These are phyloP conservation scores for Monosiga brevicollis DNA, from an alignment of 78 protist genomes.

Conservation along the genomic window DNA sequence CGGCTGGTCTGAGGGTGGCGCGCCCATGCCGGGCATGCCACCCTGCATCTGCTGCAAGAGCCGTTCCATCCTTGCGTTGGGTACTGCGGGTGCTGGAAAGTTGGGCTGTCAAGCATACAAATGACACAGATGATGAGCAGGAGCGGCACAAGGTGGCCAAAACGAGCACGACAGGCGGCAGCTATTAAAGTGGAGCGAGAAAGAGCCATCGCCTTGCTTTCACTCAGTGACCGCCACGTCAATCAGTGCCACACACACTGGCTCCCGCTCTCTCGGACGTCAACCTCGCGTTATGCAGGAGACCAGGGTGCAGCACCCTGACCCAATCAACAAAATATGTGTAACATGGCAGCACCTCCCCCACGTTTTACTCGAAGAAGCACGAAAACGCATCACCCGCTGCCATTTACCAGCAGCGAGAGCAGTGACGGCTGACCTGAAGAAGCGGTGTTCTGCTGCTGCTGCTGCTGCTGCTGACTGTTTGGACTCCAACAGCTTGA, in stretches of 20 bases:
- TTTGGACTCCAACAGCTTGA: not conserved
- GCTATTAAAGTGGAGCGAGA: too few relatives aligned
- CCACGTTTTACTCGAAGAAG: not conserved
- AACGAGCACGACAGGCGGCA: too few relatives aligned
- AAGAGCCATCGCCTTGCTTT: too few relatives aligned
- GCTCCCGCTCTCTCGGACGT: too few relatives aligned
- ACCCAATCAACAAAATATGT: not conserved
- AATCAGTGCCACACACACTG: too few relatives aligned
- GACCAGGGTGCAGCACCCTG: not conserved
- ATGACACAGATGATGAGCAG: not conserved
- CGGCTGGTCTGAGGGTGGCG: slow-evolving; percentile 10
- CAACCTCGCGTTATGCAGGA: too few relatives aligned
- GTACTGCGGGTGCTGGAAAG: too few relatives aligned
- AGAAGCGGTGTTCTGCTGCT: not conserved
- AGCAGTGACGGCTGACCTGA: not conserved
- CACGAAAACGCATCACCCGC: not conserved
- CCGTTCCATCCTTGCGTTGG: too few relatives aligned
- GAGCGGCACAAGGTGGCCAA: too few relatives aligned
- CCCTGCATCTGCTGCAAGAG: too few relatives aligned
- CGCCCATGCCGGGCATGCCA: not conserved
- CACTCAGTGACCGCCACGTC: too few relatives aligned
- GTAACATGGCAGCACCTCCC: not conserved
- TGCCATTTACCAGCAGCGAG: not conserved
- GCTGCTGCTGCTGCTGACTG: not conserved
- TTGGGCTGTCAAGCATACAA: not conserved